A percentile compares a stretch with the other conserved stretches of the same genome.
Conservation (phyloP, 805 yeast species). For the Ogataea sp. region DNA sequence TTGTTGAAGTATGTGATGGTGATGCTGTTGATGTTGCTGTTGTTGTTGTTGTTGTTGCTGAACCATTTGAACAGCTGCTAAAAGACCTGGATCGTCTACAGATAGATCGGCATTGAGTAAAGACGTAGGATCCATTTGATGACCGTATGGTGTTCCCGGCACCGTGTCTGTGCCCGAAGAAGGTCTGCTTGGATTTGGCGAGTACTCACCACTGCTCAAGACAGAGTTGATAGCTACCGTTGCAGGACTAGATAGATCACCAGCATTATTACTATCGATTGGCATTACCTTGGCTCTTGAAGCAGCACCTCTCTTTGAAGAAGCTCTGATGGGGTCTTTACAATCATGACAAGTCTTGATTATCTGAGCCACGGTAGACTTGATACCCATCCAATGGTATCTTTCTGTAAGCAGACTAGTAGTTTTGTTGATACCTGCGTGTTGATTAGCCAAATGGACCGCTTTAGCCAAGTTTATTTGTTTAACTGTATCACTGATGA, state of each 20-base stretch:
- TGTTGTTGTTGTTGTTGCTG: slow-evolving; percentile 21
- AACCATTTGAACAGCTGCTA: slow-evolving; percentile 56
- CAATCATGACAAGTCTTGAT: slow-evolving; percentile 73
- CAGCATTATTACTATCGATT: too few relatives aligned
- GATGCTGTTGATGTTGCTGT: slow-evolving; percentile 8
- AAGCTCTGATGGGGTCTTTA: slow-evolving; percentile 32
- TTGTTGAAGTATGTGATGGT: slow-evolving; percentile 7
- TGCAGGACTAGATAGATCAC: not conserved
- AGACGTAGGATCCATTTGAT: slow-evolving; percentile 1
- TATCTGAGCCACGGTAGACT: slow-evolving; percentile 76
- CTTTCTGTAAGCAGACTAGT: slow-evolving; percentile 69
- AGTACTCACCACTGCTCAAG: too few relatives aligned
- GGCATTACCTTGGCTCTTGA: too few relatives aligned
- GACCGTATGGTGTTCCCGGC: not conserved
- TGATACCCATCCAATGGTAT: slow-evolving; percentile 88
- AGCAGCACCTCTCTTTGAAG: slow-evolving; percentile 10
- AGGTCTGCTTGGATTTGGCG: not conserved
- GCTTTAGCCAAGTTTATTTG: slow-evolving; percentile 71
- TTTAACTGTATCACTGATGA: slow-evolving; percentile 65
- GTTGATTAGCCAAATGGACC: slow-evolving; percentile 53
- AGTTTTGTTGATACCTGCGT: slow-evolving; percentile 85
- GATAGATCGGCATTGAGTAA: slow-evolving; percentile 29
- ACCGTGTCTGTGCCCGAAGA: not conserved
- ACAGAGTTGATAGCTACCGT: not conserved
- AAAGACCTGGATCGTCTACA: slow-evolving; percentile 28